These are phyloP conservation scores for Musa troglodytarum DNA, from an alignment of 176 grass and related monocot species.

Conservation along the genomic window DNA sequence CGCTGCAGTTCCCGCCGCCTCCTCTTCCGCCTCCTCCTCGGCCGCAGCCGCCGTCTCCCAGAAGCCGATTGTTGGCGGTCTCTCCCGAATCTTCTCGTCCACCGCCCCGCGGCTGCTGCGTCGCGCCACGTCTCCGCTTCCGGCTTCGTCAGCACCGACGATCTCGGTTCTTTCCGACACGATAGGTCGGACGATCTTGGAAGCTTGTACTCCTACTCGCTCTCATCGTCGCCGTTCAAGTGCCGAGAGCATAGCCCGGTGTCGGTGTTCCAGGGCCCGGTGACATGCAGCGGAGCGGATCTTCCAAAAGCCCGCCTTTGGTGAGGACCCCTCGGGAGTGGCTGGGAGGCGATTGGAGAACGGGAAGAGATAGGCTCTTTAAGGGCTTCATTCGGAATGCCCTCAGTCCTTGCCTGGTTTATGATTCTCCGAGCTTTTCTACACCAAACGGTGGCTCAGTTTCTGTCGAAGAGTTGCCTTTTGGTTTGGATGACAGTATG, in stretches of 20 bases:
- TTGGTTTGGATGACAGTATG: slow-evolving; percentile 41
- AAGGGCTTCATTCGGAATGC: slow-evolving; percentile 66
- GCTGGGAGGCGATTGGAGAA: slow-evolving; percentile 20
- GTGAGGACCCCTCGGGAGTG: slow-evolving; percentile 27
- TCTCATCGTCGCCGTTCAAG: slow-evolving; percentile 50
- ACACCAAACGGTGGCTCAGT: slow-evolving; percentile 19
- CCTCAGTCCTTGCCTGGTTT: slow-evolving; percentile 77
- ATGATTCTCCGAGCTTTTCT: slow-evolving; percentile 28
- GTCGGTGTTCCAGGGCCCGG: slow-evolving; percentile 32
- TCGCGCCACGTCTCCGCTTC: slow-evolving; percentile 21
- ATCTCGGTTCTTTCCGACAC: slow-evolving; percentile 46
- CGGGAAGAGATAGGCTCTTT: slow-evolving; percentile 48
- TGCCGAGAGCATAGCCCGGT: slow-evolving; percentile 39
- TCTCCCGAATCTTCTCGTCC: slow-evolving; percentile 81
- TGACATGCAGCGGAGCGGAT: slow-evolving; percentile 24
- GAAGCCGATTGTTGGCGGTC: slow-evolving; percentile 36
- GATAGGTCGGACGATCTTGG: slow-evolving; percentile 52
- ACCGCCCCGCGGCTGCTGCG: slow-evolving; percentile 24
- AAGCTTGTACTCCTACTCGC: slow-evolving; percentile 24
- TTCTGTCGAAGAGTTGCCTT: slow-evolving; percentile 31
- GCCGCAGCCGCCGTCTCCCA: slow-evolving; percentile 27
- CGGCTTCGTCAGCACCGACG: slow-evolving; percentile 2
- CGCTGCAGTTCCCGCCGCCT: slow-evolving; percentile 20
- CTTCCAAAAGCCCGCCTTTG: slow-evolving; percentile 46
- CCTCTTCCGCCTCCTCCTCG: slow-evolving; percentile 27